phyloP scores from a whole-genome alignment of 176 grass and related monocot species.

The Neostapfia colusana region DNA sequence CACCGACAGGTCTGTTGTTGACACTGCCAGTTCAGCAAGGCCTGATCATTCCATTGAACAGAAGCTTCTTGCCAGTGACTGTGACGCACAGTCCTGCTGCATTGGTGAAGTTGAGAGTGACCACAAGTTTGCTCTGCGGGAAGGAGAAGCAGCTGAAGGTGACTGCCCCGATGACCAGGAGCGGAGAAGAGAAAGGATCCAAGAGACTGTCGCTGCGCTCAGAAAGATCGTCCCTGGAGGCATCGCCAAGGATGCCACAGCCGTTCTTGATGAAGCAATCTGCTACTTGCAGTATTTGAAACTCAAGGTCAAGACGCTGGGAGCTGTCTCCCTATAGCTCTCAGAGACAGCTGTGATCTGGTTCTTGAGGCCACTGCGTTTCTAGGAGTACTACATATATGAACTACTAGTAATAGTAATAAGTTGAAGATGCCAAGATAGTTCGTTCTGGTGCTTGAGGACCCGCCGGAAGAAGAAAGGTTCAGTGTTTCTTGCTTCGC shows the following conservation, averaged over 20 bases:
- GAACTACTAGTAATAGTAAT: slow-evolving; percentile 23
- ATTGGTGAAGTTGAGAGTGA: slow-evolving; percentile 54
- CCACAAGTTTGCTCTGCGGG: slow-evolving; percentile 33
- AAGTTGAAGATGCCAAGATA: neutral
- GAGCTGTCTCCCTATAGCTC: slow-evolving; percentile 49
- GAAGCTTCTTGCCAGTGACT: slow-evolving; percentile 41
- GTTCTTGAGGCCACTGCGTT: neutral
- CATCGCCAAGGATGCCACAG: slow-evolving; percentile 65
- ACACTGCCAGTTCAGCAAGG: slow-evolving; percentile 78
- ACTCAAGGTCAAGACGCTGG: slow-evolving; percentile 77
- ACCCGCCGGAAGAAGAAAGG: neutral
- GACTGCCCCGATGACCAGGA: slow-evolving; percentile 40
- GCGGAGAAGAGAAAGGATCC: slow-evolving; percentile 74
- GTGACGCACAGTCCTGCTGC: slow-evolving; percentile 64
- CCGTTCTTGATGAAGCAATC: slow-evolving; percentile 91
- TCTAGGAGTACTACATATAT: slow-evolving; percentile 9
- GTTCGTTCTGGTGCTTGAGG: neutral
- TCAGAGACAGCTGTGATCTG: neutral
- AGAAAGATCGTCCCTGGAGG: slow-evolving; percentile 84
- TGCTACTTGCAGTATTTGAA: slow-evolving; percentile 87
- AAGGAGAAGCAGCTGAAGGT: slow-evolving; percentile 43
- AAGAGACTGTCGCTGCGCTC: slow-evolving; percentile 76
- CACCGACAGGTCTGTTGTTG: slow-evolving; percentile 62
- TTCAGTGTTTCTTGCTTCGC: neutral
- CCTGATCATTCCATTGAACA: slow-evolving; percentile 38